Evolutionary conservation across 2,329 filamentous ascomycete species (phyloP), one percentile per base, ranked within the genome.

Genomic region (Penicillium brasilianum): DNA sequence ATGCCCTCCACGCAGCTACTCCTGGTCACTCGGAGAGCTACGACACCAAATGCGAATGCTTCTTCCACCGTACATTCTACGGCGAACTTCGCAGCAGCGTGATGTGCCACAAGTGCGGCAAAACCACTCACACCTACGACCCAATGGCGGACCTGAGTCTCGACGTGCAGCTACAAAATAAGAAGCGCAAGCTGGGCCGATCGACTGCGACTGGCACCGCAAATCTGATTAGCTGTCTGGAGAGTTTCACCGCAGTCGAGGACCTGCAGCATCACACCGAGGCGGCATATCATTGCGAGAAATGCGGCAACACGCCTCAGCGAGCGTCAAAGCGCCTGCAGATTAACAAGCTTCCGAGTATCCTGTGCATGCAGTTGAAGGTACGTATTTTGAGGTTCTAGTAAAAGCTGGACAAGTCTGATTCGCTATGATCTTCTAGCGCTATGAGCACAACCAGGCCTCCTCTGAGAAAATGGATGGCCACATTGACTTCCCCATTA

Each of bases 51-150:
- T 98, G 95, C 81, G 87, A 89, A 61, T 99, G 94, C 77, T 91
- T 98, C 70, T 90, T 98, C 68, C 95, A 98, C 75, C 91, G 94
- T 73, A 93, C 92, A 0, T 97, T 97, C 72, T 96, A 94, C 74
- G 95, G 95, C 62, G 94, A 96, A 74, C 87, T 96, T 62, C 91
- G 92, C 70, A 95, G 90, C 72, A 94, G 90, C 20, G 94, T 96
- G 41, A 97, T 92, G 18, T 99, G 94, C 77, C 90, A 92, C 72
- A 90, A 90, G 69, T 98, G 94, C 77, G 85, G 88, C 60, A 93
- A 93, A 67, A 87, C 90, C 22, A 96, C 91, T 1, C 89, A 90
- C 63, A 89, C 92, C 0, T 86, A 92, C 44, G 92, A 98, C 72
- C 93, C 92, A 0, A 95, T 97, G 76, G 87, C 97, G 69, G 94